Percentiles rank a stretch among this genome's conserved stretches.
phyloP scores from a whole-genome alignment of 2,329 filamentous ascomycete genomes.

The Uncinocarpus reesii region DNA sequence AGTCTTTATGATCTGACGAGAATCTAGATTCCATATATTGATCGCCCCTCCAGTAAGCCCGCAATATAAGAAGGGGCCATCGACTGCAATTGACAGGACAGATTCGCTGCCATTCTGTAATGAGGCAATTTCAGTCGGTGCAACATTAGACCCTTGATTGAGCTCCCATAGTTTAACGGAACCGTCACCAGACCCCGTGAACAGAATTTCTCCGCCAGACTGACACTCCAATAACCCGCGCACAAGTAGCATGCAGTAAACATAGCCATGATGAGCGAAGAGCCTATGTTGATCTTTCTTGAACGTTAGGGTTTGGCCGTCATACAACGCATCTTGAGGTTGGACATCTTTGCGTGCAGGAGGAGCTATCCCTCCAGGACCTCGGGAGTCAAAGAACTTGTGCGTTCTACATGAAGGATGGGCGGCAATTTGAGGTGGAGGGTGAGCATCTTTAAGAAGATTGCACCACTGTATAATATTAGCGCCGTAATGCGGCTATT shows the following conservation, averaged over 20 bases:
- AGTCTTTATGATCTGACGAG: constrained; percentile 75
- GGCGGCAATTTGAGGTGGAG: constrained; percentile 50
- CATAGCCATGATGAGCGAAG: constrained; percentile 90
- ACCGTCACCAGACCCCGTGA: constrained; percentile 88
- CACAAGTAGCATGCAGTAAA: constrained; percentile 89
- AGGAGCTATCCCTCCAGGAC: constrained; percentile 69
- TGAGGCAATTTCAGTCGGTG: constrained; percentile 59
- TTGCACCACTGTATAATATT: constrained; percentile 60
- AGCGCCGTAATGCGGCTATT: too few species aligned
- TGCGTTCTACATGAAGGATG: constrained; percentile 71
- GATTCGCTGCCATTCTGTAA: constrained; percentile 54
- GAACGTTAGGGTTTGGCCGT: constrained; percentile 65
- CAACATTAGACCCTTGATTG: constrained; percentile 47
- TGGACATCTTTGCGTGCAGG: constrained; percentile 57
- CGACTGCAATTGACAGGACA: constrained; percentile 68
- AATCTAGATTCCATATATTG: constrained; percentile 95
- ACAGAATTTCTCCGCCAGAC: constrained; percentile 60
- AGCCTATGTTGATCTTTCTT: constrained; percentile 68
- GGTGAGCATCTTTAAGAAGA: constrained; percentile 57
- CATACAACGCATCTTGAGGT: constrained; percentile 40
- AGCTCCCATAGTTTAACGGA: constrained; percentile 90
- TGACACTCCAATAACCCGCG: constrained; percentile 62
- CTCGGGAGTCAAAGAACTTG: constrained; percentile 84
- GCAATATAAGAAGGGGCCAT: constrained; percentile 85
- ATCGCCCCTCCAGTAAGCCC: constrained; percentile 79